Evolutionary conservation across 169 alveolate genomes (phyloP), one percentile per base, ranked within the genome.

Genomic region (Amoebophrya sp.): DNA sequence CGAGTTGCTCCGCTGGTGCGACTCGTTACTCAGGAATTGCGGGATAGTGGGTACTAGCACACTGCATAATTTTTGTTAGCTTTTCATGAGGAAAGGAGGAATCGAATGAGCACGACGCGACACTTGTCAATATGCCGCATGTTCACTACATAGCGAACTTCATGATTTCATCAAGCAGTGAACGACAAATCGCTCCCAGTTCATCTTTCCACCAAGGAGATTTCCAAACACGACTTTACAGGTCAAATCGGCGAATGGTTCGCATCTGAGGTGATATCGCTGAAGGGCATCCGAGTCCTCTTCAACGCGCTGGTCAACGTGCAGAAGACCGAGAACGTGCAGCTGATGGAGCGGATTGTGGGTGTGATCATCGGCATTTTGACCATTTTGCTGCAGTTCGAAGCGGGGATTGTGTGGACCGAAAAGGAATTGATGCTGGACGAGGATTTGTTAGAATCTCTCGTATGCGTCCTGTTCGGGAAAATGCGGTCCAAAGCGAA

Each of bases 161-260:
- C n/a, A n/a, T n/a, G n/a, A n/a, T n/a, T n/a, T n/a, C n/a, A n/a
- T n/a, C n/a, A n/a, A n/a, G n/a, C n/a, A n/a, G n/a, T n/a, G n/a
- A n/a, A n/a, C n/a, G n/a, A n/a, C n/a, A n/a, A n/a, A n/a, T n/a
- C n/a, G n/a, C n/a, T n/a, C n/a, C n/a, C n/a, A n/a, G n/a, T n/a
- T n/a, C n/a, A n/a, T n/a, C n/a, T n/a, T n/a, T n/a, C n/a, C n/a
- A n/a, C n/a, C n/a, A n/a, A n/a, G n/a, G n/a, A n/a, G n/a, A n/a
- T n/a, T n/a, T n/a, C n/a, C n/a, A n/a, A n/a, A n/a, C n/a, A n/a
- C n/a, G n/a, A n/a, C 66, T 7, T 47, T 66, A 25, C 35, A 18
- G 83, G 83, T 25, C 83, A 18, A 25, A 66, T 66, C 83, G 83
- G 83, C 83, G 83, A 66, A 25, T 66, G 83, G 83, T 66, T 66